phyloP scores from a whole-genome alignment of 2,329 filamentous ascomycete species.

The Aspergillus phoenicis region DNA sequence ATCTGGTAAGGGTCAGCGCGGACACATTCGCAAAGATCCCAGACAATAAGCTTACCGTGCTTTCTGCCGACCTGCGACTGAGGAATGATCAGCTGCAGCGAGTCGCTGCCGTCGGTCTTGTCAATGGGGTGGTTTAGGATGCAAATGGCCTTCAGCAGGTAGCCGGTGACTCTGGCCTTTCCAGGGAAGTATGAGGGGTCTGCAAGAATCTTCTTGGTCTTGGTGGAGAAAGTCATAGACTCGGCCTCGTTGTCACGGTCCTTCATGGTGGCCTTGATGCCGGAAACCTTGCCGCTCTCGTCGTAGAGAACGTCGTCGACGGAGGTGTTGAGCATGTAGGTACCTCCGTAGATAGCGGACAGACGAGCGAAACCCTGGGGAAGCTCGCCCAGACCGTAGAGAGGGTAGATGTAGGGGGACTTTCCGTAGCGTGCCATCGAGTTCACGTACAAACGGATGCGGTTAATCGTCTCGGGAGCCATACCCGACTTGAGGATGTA shows the following conservation, averaged over 20 bases:
- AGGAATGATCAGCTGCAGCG: constrained; percentile 92
- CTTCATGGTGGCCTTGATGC: constrained; percentile 97
- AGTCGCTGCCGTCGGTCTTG: constrained; percentile 86
- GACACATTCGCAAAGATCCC: background rate
- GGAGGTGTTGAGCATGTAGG: constrained; percentile 98
- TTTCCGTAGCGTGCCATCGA: constrained; percentile 97
- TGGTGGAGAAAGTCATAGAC: constrained; percentile 91
- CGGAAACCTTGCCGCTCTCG: constrained; percentile 73
- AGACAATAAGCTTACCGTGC: constrained; percentile 66
- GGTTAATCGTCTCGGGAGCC: constrained; percentile 83
- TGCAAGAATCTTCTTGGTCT: constrained; percentile 91
- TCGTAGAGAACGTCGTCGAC: constrained; percentile 90
- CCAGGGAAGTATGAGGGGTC: constrained; percentile 95
- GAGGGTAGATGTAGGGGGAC: constrained; percentile 98
- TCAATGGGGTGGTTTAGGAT: constrained; percentile 93
- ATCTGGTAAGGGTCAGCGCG: constrained; percentile 56
- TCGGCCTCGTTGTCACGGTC: constrained; percentile 73
- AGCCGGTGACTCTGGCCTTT: constrained; percentile 84
- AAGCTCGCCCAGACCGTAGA: constrained; percentile 95
- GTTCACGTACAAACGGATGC: constrained; percentile 95
- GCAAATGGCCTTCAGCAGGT: constrained; percentile 95
- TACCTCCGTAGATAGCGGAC: constrained; percentile 97
- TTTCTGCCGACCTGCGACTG: constrained; percentile 96
- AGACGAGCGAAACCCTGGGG: constrained; percentile 97
- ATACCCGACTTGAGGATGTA: constrained; percentile 75